Conservation (phyloP, 441 rosid species). For the Eutrema salsugineum region DNA sequence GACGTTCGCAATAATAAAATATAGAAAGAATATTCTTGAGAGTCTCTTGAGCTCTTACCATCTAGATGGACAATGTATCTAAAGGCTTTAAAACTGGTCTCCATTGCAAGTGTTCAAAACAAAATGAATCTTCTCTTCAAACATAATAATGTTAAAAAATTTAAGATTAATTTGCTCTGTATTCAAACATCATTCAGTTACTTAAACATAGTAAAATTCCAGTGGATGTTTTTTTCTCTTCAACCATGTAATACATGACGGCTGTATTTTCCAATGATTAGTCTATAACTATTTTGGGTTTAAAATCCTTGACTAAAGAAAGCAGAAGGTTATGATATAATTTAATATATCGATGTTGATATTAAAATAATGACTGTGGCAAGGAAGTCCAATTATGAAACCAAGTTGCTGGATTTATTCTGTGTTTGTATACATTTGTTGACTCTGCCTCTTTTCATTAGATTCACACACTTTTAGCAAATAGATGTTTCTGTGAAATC, state of each 20-base stretch:
- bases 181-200: not conserved
- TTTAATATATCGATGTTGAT: not conserved
- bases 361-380: not conserved
- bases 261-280: conserved; percentile 1
- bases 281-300: not conserved
- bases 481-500: not conserved
- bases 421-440: conserved; percentile 10
- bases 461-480: not conserved
- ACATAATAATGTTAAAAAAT: not conserved
- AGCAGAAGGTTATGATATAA: not conserved
- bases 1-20: not conserved
- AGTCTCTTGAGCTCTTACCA: not conserved
- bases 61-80: not conserved
- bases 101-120: not conserved
- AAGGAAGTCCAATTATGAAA: conserved; percentile 20
- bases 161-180: not conserved
- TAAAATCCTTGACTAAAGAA: not conserved
- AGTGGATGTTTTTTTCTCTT: not conserved
- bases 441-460: not conserved
- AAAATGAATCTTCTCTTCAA: not conserved
- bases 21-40: not conserved
- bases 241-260: not conserved
- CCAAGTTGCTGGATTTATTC: conserved; percentile 20
- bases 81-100: not conserved
- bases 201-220: not conserved